These are phyloP conservation scores for Microglena sp. DNA, from an alignment of 139 green algal species.

Conservation along the genomic window DNA sequence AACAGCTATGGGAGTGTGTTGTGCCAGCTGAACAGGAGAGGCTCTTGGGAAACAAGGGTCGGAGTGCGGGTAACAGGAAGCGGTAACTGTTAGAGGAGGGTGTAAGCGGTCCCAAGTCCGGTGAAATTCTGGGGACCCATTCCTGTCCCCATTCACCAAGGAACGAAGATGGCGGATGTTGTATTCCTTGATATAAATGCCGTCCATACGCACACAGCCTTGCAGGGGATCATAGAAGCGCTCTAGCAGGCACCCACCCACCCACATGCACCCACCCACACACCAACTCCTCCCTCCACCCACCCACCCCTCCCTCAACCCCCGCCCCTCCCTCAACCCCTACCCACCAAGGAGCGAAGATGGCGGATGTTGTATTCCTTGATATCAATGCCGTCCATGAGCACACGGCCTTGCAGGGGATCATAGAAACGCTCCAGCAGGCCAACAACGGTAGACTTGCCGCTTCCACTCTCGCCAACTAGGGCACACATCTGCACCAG, in stretches of 20 bases:
- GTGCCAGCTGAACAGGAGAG: constrained; percentile 74
- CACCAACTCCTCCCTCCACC: too few relatives aligned
- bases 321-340: neutral
- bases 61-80: too few relatives aligned
- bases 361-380: constrained; percentile 7
- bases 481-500: constrained; percentile 61
- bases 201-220: constrained; percentile 25
- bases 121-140: too few relatives aligned
- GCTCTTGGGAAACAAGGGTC: constrained; percentile 83
- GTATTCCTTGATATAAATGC: constrained; percentile 9
- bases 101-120: too few relatives aligned
- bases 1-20: too few relatives aligned
- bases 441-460: constrained; percentile 84
- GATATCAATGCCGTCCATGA: constrained; percentile 28
- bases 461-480: constrained; percentile 80
- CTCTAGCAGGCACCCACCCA: too few relatives aligned
- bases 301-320: too few relatives aligned
- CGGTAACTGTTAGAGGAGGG: too few relatives aligned
- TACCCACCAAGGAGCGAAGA: constrained; percentile 14
- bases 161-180: neutral
- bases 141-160: neutral
- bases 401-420: constrained; percentile 16
- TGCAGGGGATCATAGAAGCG: constrained; percentile 27
- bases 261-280: too few relatives aligned
- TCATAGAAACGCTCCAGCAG: constrained; percentile 89